phyloP scores from a whole-genome alignment of 352 stramenopile species.

The Thraustochytrium striatum region DNA sequence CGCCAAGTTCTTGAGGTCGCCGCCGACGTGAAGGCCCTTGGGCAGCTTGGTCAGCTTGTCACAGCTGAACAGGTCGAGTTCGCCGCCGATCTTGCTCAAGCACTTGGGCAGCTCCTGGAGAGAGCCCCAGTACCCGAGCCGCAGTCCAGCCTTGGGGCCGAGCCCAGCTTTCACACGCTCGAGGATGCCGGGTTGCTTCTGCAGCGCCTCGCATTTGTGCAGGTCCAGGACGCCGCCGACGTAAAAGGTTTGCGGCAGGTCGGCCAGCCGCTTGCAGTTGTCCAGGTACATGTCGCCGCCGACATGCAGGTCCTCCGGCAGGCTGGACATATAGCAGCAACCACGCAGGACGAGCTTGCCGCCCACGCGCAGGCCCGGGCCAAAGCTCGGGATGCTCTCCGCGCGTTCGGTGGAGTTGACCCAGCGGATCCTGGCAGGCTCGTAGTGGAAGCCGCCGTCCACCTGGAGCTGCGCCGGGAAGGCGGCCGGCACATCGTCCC shows the following conservation, averaged over 20 bases:
- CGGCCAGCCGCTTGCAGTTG: background rate
- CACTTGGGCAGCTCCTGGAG: too few species aligned
- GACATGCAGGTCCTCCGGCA: background rate
- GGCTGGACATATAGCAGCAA: background rate
- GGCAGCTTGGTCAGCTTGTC: background rate
- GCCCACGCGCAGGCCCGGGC: constrained; percentile 2
- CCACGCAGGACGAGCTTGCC: too few species aligned
- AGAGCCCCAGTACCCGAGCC: too few species aligned
- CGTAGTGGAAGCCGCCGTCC: too few species aligned
- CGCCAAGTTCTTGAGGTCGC: too few species aligned
- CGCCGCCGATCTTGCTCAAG: background rate
- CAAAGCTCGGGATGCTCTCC: too few species aligned
- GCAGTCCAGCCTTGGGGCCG: too few species aligned
- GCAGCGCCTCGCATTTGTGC: background rate
- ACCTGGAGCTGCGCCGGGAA: too few species aligned
- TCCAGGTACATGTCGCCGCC: constrained; percentile 40
- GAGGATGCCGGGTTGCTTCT: background rate
- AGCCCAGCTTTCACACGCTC: background rate
- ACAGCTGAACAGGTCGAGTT: background rate
- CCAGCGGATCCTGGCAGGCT: too few species aligned
- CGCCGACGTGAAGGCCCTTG: background rate
- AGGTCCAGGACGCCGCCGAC: constrained; percentile 18
- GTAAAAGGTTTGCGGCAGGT: background rate
- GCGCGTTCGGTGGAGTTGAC: too few species aligned
- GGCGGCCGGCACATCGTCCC: too few species aligned